Evolutionary conservation across 495 filamentous ascomycete genomes (phyloP).

Genomic region (Penicillium canescens): DNA sequence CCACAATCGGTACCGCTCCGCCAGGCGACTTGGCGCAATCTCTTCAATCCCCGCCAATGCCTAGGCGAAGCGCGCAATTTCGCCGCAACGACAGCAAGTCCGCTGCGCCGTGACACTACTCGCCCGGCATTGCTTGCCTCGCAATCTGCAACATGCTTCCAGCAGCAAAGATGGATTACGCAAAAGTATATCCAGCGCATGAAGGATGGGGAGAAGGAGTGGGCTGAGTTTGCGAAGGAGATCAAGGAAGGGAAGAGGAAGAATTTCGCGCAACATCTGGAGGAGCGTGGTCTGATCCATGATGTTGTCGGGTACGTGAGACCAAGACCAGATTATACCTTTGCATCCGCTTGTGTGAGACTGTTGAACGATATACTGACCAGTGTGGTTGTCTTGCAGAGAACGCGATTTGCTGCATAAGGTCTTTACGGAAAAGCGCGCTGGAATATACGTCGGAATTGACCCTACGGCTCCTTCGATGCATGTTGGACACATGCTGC

Average conservation of each 20-base stretch:
- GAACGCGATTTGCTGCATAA: constrained; percentile 65
- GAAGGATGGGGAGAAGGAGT: constrained; percentile 55
- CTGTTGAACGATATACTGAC: constrained; percentile 2
- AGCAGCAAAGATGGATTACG: constrained; percentile 50
- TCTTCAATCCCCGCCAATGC: constrained; percentile 10
- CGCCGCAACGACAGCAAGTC: constrained; percentile 22
- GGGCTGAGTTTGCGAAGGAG: constrained; percentile 54
- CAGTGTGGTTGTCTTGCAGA: constrained; percentile 31
- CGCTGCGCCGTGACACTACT: constrained; percentile 9
- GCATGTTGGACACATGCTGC: constrained; percentile 90
- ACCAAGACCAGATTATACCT: neutral
- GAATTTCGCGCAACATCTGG: constrained; percentile 67
- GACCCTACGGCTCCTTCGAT: constrained; percentile 91
- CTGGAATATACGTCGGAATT: constrained; percentile 84
- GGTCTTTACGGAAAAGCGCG: constrained; percentile 66
- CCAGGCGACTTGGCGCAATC: constrained; percentile 23
- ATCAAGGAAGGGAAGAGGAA: constrained; percentile 62
- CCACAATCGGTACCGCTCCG: constrained; percentile 24
- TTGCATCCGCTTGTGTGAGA: neutral
- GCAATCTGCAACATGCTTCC: neutral
- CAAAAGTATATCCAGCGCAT: constrained; percentile 50
- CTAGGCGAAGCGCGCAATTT: constrained; percentile 29
- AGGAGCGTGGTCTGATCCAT: constrained; percentile 79
- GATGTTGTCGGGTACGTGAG: constrained; percentile 73
- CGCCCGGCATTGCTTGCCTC: constrained; percentile 16